These are phyloP conservation scores for Medicago truncatula DNA, from an alignment of 306 rosid genomes.

Conservation along the genomic window DNA sequence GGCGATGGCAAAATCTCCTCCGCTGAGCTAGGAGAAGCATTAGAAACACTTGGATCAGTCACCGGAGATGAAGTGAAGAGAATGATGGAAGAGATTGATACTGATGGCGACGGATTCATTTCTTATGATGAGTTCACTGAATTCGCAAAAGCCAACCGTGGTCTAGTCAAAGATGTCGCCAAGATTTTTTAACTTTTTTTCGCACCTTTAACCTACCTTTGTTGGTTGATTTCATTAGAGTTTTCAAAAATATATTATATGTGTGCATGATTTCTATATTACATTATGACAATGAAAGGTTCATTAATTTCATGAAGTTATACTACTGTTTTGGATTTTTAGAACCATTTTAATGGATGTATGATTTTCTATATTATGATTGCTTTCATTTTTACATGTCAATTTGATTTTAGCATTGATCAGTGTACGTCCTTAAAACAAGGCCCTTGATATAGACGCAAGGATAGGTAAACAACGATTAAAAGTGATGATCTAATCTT, in stretches of 20 bases:
- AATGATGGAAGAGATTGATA: slow-evolving; percentile 84
- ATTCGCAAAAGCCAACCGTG: slow-evolving; percentile 69
- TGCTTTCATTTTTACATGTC: not conserved
- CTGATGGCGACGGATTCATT: slow-evolving; percentile 75
- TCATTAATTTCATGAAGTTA: slow-evolving; percentile 35
- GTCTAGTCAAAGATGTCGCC: slow-evolving; percentile 70
- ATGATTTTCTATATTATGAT: not conserved
- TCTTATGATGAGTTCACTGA: slow-evolving; percentile 61
- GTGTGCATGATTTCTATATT: slow-evolving; percentile 34
- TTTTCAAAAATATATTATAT: not conserved
- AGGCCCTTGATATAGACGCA: not conserved
- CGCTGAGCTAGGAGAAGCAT: slow-evolving; percentile 70
- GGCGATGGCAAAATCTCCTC: slow-evolving; percentile 79
- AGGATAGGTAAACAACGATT: not conserved
- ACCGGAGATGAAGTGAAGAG: slow-evolving; percentile 57
- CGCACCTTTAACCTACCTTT: not conserved
- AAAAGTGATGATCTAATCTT: not conserved
- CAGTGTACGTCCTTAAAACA: not conserved
- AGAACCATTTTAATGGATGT: slow-evolving; percentile 13
- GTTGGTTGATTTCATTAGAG: slow-evolving; percentile 31
- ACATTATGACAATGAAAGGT: slow-evolving; percentile 36
- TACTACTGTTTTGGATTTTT: slow-evolving; percentile 33
- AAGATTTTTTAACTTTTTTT: slow-evolving; percentile 58
- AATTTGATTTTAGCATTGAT: not conserved
- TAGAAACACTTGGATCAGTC: slow-evolving; percentile 66